Evolutionary conservation across 805 yeast genomes (phyloP).

Genomic region (Aciculoconidium aculeatum): DNA sequence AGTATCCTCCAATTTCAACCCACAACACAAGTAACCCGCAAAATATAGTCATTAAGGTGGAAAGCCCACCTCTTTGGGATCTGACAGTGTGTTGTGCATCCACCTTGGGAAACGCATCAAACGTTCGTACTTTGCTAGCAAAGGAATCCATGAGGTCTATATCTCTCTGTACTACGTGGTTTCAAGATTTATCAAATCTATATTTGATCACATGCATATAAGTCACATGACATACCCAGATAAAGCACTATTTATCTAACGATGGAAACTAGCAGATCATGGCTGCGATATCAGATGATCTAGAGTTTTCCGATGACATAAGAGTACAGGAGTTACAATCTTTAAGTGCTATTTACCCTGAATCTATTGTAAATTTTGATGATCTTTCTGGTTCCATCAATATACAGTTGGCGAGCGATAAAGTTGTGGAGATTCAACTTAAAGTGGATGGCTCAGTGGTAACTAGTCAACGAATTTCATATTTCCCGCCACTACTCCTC

Average conservation of each 20-base stretch:
- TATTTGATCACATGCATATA: no score
- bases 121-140: slow-evolving; percentile 35
- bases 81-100: slow-evolving; percentile 56
- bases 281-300: slow-evolving; percentile 1
- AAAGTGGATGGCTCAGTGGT: slow-evolving; percentile 9
- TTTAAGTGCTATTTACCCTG: slow-evolving; percentile 38
- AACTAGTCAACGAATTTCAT: slow-evolving; percentile 8
- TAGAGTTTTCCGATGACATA: slow-evolving; percentile 14
- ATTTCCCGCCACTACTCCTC: slow-evolving; percentile 28
- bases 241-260: no score
- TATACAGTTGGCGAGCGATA: no score
- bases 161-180: no score
- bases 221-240: no score
- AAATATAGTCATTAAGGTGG: slow-evolving; percentile 60
- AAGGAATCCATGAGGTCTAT: slow-evolving; percentile 28
- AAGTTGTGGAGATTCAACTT: slow-evolving; percentile 21
- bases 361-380: slow-evolving; percentile 12
- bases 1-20: slow-evolving; percentile 77
- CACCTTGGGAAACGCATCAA: slow-evolving; percentile 44
- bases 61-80: slow-evolving; percentile 70
- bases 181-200: no score
- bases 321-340: slow-evolving; percentile 36
- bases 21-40: slow-evolving; percentile 65
- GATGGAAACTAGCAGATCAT: background rate
- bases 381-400: slow-evolving; percentile 19